These are phyloP conservation scores for Aspergillus tubingensis DNA, from an alignment of 2,329 filamentous ascomycete genomes.

Conservation along the genomic window DNA sequence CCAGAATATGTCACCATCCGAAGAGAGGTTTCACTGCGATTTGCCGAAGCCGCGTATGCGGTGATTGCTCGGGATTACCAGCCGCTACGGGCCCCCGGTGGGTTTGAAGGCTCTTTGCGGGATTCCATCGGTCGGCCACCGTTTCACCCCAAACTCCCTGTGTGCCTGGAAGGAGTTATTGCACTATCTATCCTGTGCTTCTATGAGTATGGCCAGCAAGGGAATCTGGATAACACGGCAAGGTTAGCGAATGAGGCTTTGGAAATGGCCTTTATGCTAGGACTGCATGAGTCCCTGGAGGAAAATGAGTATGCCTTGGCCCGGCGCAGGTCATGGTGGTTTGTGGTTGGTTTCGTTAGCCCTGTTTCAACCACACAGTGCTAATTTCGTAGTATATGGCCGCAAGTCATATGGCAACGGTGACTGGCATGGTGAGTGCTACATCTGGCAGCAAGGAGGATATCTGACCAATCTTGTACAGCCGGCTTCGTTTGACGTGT, in stretches of 20 bases:
- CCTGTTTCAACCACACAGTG: not conserved
- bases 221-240: conserved; percentile 32
- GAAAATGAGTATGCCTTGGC: conserved; percentile 27
- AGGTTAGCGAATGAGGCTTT: conserved; percentile 32
- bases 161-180: conserved; percentile 30
- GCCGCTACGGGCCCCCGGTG: conserved; percentile 16
- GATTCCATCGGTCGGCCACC: conserved; percentile 11
- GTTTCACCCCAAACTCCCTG: conserved; percentile 24
- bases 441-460: not conserved
- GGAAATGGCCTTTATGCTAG: conserved; percentile 28
- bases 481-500: conserved; percentile 20
- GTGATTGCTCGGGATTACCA: conserved; percentile 31
- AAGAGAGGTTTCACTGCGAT: conserved; percentile 26
- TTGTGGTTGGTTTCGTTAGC: conserved; percentile 23
- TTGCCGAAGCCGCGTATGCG: conserved; percentile 26
- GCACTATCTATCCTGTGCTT: conserved; percentile 30
- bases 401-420: conserved; percentile 54
- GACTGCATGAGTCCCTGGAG: conserved; percentile 25
- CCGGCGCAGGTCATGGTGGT: conserved; percentile 32
- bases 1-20: conserved; percentile 24
- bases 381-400: conserved; percentile 46
- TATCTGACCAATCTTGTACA: conserved; percentile 8
- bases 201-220: conserved; percentile 36
- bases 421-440: conserved; percentile 51
- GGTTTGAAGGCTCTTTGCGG: conserved; percentile 13